phyloP scores from a whole-genome alignment of 1,284 basidiomycete species.

The Ustilago loliicola region DNA sequence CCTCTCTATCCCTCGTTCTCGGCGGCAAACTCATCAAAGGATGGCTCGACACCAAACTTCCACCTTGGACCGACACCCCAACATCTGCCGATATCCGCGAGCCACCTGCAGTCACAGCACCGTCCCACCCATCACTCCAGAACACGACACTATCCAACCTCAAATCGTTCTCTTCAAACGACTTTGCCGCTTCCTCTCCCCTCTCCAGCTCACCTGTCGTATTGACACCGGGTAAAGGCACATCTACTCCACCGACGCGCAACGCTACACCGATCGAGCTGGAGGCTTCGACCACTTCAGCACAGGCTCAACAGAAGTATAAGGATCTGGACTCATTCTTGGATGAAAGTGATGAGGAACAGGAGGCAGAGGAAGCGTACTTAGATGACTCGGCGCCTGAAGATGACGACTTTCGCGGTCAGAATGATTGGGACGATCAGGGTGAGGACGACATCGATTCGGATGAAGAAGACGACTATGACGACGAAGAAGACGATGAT shows the following conservation, averaged over 20 bases:
- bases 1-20: slow-evolving; percentile 41
- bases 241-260: slow-evolving; percentile 15
- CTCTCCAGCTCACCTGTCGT: slow-evolving; percentile 14
- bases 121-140: slow-evolving; percentile 19
- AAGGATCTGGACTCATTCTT: slow-evolving; percentile 66
- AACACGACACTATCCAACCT: slow-evolving; percentile 34
- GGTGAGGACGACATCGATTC: slow-evolving; percentile 20
- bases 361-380: slow-evolving; percentile 23
- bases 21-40: slow-evolving; percentile 54
- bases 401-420: slow-evolving; percentile 52
- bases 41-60: slow-evolving; percentile 47
- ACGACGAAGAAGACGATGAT: slow-evolving; percentile 22
- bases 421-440: slow-evolving; percentile 24
- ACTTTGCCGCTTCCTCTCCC: slow-evolving; percentile 20
- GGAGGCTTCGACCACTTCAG: slow-evolving; percentile 17
- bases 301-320: slow-evolving; percentile 42
- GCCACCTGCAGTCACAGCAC: slow-evolving; percentile 24
- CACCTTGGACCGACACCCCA: slow-evolving; percentile 31
- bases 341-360: slow-evolving; percentile 62
- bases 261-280: slow-evolving; percentile 41
- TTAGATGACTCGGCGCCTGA: slow-evolving; percentile 57
- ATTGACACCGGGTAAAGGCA: slow-evolving; percentile 22
- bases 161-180: slow-evolving; percentile 45
- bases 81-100: slow-evolving; percentile 38
- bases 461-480: slow-evolving; percentile 25